A percentile compares a stretch with the other conserved stretches of the same genome.
These are phyloP conservation scores for Triticum timopheevii DNA, from an alignment of 176 grass and related monocot species.

Conservation along the genomic window DNA sequence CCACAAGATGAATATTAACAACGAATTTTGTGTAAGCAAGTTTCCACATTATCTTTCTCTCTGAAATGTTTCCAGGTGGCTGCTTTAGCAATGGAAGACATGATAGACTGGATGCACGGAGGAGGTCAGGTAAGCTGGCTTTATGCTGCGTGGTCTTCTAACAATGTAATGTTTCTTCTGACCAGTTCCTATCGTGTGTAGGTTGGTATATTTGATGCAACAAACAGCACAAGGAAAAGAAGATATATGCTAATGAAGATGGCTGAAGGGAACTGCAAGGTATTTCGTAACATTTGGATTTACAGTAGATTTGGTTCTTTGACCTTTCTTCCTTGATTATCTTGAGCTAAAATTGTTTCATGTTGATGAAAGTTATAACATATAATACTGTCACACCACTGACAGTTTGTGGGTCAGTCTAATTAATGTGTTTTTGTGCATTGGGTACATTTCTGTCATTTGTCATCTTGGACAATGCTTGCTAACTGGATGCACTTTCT, in stretches of 20 bases:
- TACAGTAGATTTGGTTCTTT: constrained; percentile 9
- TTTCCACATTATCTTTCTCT: constrained; percentile 25
- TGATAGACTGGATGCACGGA: constrained; percentile 95
- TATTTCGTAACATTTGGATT: constrained; percentile 39
- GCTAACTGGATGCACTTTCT: constrained; percentile 28
- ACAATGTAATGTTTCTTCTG: constrained; percentile 34
- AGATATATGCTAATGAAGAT: constrained; percentile 95
- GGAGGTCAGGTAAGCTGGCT: constrained; percentile 80
- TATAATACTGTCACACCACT: background rate
- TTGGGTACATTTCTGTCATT: constrained; percentile 10
- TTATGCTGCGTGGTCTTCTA: constrained; percentile 32
- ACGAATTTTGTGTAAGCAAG: constrained; percentile 20
- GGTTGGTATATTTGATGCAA: constrained; percentile 99
- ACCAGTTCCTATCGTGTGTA: constrained; percentile 37
- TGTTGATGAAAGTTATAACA: constrained; percentile 8
- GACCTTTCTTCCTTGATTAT: constrained; percentile 13
- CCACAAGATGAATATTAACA: background rate
- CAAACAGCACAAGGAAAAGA: constrained; percentile 83
- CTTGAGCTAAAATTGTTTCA: constrained; percentile 23
- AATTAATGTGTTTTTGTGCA: constrained; percentile 13
- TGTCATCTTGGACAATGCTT: constrained; percentile 37
- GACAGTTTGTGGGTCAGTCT: background rate
- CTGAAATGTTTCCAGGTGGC: constrained; percentile 59
- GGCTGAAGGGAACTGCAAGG: constrained; percentile 98
- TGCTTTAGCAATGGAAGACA: constrained; percentile 98